Conservation (phyloP, 192 early-diverging fungal genomes). For the Linnemannia schmuckeri region DNA sequence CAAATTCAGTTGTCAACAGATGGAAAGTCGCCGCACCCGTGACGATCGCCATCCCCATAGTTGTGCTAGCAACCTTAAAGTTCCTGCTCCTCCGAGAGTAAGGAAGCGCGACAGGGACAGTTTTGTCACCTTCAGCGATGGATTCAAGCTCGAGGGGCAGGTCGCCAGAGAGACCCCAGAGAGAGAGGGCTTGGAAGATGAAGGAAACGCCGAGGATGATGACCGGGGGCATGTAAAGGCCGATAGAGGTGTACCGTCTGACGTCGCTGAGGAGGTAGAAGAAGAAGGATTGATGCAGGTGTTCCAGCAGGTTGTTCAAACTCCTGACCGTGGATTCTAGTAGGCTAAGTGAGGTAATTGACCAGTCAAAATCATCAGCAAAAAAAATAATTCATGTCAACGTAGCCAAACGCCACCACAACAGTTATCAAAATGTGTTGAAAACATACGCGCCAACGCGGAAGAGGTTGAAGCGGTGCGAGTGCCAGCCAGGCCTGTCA, state of each 20-base stretch:
- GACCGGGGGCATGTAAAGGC: constrained; percentile 89
- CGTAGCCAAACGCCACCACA: neutral
- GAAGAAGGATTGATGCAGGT: constrained; percentile 96
- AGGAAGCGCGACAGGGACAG: constrained; percentile 54
- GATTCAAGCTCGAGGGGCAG: constrained; percentile 56
- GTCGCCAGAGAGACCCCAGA: constrained; percentile 52
- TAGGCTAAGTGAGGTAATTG: constrained; percentile 51
- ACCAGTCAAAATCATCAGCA: neutral
- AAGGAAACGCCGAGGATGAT: constrained; percentile 82
- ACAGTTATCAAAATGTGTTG: neutral
- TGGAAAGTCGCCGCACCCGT: constrained; percentile 42
- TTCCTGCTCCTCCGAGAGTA: constrained; percentile 50
- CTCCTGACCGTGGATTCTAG: constrained; percentile 87
- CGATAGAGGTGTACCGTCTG: constrained; percentile 85
- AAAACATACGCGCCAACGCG: constrained; percentile 65
- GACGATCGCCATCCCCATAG: constrained; percentile 40
- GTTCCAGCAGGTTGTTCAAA: constrained; percentile 93
- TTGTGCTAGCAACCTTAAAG: constrained; percentile 21
- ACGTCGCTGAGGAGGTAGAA: constrained; percentile 94
- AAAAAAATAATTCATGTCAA: neutral
- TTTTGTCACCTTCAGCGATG: constrained; percentile 36
- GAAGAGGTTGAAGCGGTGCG: constrained; percentile 58
- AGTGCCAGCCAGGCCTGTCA: constrained; percentile 42
- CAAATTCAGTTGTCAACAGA: constrained; percentile 37
- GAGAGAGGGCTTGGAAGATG: constrained; percentile 76